Conservation (phyloP, 2,329 filamentous ascomycete species). For the Dactylellina haptotyla region DNA sequence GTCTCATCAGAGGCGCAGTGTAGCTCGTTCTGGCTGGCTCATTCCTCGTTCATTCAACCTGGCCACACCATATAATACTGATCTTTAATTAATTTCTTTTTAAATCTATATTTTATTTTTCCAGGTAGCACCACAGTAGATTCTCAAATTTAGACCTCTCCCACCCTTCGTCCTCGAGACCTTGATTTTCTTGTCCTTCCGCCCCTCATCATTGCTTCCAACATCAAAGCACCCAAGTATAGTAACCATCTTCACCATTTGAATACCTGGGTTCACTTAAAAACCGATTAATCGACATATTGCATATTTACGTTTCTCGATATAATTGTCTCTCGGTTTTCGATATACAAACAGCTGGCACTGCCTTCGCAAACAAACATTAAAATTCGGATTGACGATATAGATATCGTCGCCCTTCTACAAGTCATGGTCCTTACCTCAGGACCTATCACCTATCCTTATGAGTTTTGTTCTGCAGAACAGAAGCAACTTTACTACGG, state of each 20-base stretch:
- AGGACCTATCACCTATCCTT: background rate
- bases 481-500: background rate
- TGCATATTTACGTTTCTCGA: too few species aligned
- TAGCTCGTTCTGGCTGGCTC: slow-evolving; percentile 13
- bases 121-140: background rate
- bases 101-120: background rate
- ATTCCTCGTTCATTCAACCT: slow-evolving; percentile 1
- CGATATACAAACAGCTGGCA: too few species aligned
- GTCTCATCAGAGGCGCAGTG: slow-evolving; percentile 37
- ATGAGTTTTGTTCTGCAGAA: slow-evolving; percentile 3
- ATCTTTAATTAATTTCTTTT: background rate
- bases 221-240: background rate
- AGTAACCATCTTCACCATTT: too few species aligned
- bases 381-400: background rate
- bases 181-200: background rate
- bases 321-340: too few species aligned
- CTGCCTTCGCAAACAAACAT: background rate
- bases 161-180: background rate
- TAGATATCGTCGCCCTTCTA: background rate
- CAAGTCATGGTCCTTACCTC: slow-evolving; percentile 24
- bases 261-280: too few species aligned
- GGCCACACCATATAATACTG: too few species aligned
- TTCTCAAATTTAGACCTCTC: slow-evolving; percentile 1
- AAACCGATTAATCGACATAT: background rate
- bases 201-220: background rate